phyloP scores from a whole-genome alignment of 75 land plant species.

The Isoetes taiwanensis region DNA sequence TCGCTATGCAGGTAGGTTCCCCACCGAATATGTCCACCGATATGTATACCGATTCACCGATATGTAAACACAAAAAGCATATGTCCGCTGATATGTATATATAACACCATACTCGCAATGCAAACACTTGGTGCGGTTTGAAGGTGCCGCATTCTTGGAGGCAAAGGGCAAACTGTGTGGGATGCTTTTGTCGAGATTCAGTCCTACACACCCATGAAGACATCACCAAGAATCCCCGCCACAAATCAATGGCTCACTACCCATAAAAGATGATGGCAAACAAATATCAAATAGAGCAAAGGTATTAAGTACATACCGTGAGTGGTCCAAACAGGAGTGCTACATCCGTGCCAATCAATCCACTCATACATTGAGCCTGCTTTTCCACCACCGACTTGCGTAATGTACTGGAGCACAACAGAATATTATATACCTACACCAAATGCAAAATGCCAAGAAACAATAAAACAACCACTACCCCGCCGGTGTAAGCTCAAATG shows the following conservation, averaged over 20 bases:
- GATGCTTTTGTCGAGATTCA: too few relatives aligned
- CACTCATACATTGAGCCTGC: constrained; percentile 6
- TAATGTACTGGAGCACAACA: background rate
- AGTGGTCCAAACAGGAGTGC: background rate
- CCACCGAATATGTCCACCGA: too few relatives aligned
- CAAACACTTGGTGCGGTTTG: too few relatives aligned
- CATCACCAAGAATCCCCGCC: background rate
- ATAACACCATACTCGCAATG: too few relatives aligned
- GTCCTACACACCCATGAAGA: constrained; percentile 5
- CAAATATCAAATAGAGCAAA: background rate
- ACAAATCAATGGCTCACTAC: background rate
- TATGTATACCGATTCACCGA: too few relatives aligned
- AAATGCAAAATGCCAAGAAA: background rate
- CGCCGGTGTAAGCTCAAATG: background rate
- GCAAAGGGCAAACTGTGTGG: too few relatives aligned
- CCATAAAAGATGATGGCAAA: background rate
- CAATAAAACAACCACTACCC: background rate
- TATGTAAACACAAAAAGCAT: too few relatives aligned
- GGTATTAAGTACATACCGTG: background rate
- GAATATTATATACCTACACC: background rate
- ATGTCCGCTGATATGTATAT: too few relatives aligned
- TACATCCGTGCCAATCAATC: background rate
- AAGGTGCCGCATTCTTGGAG: too few relatives aligned
- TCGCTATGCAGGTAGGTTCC: too few relatives aligned
- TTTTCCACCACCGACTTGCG: background rate